A percentile compares a stretch with the other conserved stretches of the same genome.
These are phyloP conservation scores for Neocatenulostroma microsporum DNA, from an alignment of 2,329 filamentous ascomycete species.

Conservation along the genomic window DNA sequence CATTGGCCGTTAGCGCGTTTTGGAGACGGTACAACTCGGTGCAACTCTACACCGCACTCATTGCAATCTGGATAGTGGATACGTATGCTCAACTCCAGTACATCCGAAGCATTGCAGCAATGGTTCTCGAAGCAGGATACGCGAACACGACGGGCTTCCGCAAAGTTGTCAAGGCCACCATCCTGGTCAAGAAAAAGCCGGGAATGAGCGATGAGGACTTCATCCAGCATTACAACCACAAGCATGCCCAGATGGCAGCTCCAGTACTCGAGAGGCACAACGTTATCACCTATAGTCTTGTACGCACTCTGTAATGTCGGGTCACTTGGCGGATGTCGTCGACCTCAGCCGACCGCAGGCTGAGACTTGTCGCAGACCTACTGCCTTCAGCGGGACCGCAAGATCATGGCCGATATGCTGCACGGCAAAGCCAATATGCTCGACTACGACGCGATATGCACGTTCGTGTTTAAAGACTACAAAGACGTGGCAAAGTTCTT, in stretches of 20 bases:
- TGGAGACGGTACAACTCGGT: too few relatives aligned
- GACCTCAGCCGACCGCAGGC: neutral
- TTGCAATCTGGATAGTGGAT: too few relatives aligned
- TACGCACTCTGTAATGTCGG: too few relatives aligned
- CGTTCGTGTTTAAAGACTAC: conserved; percentile 42
- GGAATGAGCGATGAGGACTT: conserved; percentile 40
- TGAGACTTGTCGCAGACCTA: conserved; percentile 31
- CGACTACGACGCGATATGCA: conserved; percentile 43
- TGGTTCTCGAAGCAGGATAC: conserved; percentile 40
- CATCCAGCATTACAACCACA: conserved; percentile 40
- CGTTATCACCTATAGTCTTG: conserved; percentile 40
- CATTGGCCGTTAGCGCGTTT: too few relatives aligned
- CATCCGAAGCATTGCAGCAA: too few relatives aligned
- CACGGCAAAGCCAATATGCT: conserved; percentile 38
- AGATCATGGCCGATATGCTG: conserved; percentile 40
- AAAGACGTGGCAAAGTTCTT: conserved; percentile 39
- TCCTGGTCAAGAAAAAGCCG: conserved; percentile 41
- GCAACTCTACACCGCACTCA: too few relatives aligned
- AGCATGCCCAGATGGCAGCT: conserved; percentile 38
- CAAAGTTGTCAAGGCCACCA: conserved; percentile 41
- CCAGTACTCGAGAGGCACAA: conserved; percentile 38
- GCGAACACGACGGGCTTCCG: conserved; percentile 38
- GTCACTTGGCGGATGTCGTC: too few relatives aligned
- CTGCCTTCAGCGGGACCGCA: conserved; percentile 37
- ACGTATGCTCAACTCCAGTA: too few relatives aligned